phyloP scores from a whole-genome alignment of 176 grass and related monocot genomes.

The sorghum (Sorghum bicolor) region DNA sequence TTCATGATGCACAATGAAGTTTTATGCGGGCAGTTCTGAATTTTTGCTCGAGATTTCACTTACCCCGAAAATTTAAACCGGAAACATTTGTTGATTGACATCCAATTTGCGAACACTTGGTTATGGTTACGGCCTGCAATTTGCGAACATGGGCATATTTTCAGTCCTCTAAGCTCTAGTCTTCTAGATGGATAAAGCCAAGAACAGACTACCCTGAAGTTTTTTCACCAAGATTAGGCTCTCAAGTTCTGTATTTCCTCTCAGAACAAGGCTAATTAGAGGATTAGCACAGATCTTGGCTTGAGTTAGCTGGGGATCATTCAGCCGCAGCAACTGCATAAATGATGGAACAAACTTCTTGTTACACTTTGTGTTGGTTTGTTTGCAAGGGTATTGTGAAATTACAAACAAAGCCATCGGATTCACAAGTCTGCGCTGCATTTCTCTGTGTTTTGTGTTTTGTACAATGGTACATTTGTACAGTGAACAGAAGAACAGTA shows the following conservation, averaged over 20 bases:
- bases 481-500: not conserved
- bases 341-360: too few species aligned
- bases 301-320: not conserved
- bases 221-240: not conserved
- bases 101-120: not conserved
- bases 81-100: not conserved
- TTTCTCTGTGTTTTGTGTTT: not conserved
- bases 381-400: not conserved
- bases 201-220: not conserved
- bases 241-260: not conserved
- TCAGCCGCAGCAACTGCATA: not conserved
- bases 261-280: not conserved
- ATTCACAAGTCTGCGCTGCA: conserved; percentile 1
- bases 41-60: not conserved
- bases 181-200: not conserved
- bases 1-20: not conserved
- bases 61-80: not conserved
- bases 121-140: not conserved
- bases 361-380: too few species aligned
- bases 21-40: not conserved
- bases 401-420: not conserved
- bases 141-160: not conserved
- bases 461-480: conserved; percentile 18
- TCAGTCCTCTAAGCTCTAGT: too few species aligned
- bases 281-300: not conserved